These are phyloP conservation scores for Xylariaceae sp. DNA, from an alignment of 2,329 filamentous ascomycete species.

Conservation along the genomic window DNA sequence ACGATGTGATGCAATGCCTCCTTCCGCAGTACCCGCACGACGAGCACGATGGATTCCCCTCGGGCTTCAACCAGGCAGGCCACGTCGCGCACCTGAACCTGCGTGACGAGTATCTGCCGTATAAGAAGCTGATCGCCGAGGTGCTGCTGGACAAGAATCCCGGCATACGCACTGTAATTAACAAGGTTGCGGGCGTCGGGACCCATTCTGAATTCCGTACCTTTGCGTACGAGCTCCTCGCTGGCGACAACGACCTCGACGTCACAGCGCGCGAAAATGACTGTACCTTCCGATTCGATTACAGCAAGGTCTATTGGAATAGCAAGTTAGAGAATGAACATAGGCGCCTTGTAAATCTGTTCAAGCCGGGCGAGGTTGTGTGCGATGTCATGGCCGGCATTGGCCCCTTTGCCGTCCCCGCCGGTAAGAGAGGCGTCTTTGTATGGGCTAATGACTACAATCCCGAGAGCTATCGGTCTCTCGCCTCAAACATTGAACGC, in stretches of 20 bases:
- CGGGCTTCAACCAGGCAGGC: conserved; percentile 82
- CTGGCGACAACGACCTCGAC: conserved; percentile 73
- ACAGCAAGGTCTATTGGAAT: conserved; percentile 98
- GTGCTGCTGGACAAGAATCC: conserved; percentile 89
- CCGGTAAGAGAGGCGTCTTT: conserved; percentile 83
- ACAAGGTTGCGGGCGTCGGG: conserved; percentile 89
- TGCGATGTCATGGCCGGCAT: conserved; percentile 98
- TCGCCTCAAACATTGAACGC: conserved; percentile 63
- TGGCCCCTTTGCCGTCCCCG: conserved; percentile 88
- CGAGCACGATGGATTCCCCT: conserved; percentile 68
- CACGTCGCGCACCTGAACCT: conserved; percentile 94
- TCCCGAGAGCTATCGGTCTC: conserved; percentile 73
- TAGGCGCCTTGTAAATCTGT: conserved; percentile 68
- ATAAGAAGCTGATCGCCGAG: conserved; percentile 76
- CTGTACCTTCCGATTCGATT: conserved; percentile 90
- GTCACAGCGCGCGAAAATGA: conserved; percentile 78
- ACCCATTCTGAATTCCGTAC: conserved; percentile 82
- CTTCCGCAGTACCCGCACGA: conserved; percentile 75
- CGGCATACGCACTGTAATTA: conserved; percentile 81
- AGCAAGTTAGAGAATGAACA: conserved; percentile 87
- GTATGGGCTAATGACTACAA: conserved; percentile 98
- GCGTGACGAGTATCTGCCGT: conserved; percentile 73
- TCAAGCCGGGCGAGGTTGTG: conserved; percentile 80
- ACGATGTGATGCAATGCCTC: conserved; percentile 77
- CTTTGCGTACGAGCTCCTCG: conserved; percentile 86